phyloP scores from a whole-genome alignment of 164 flowering plant genomes.

The Chimonanthus salicifolius region DNA sequence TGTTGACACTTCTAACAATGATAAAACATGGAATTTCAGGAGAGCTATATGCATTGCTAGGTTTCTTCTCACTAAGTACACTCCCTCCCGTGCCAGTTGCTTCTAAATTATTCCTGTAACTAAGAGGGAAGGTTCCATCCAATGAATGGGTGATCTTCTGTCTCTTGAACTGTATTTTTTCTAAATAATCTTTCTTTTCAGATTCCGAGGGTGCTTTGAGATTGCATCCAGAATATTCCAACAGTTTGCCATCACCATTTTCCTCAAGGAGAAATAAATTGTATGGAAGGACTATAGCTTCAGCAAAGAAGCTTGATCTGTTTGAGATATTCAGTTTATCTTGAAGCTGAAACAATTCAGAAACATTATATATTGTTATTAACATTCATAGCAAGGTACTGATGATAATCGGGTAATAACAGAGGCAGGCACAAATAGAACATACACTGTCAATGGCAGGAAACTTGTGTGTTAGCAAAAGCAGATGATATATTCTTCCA shows the following conservation, averaged over 20 bases:
- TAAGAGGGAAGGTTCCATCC: conserved; percentile 5
- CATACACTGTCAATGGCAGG: conserved; percentile 51
- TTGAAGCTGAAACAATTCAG: conserved; percentile 2
- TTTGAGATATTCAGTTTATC: conserved; percentile 26
- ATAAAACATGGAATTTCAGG: conserved; percentile 38
- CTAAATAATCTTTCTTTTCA: conserved; percentile 9
- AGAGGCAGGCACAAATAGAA: conserved; percentile 5
- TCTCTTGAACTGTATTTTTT: conserved; percentile 34
- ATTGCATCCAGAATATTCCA: conserved; percentile 8
- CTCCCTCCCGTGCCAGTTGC: conserved; percentile 3
- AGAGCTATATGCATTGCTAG: conserved; percentile 9
- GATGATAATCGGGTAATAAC: neutral
- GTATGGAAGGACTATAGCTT: conserved; percentile 69
- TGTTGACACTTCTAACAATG: conserved; percentile 18
- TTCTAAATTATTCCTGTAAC: conserved; percentile 1
- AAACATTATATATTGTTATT: no score
- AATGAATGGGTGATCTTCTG: conserved; percentile 28
- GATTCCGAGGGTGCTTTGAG: conserved; percentile 12
- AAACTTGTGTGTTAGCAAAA: conserved; percentile 66
- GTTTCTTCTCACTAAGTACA: conserved; percentile 7
- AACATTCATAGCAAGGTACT: neutral
- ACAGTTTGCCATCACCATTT: conserved; percentile 14
- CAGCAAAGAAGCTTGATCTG: conserved; percentile 45
- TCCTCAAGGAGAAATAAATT: conserved; percentile 37
- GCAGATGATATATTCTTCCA: conserved; percentile 49